Base-by-base conservation (phyloP, 1,284 basidiomycete species). In the Malassezia caprae region DNA sequence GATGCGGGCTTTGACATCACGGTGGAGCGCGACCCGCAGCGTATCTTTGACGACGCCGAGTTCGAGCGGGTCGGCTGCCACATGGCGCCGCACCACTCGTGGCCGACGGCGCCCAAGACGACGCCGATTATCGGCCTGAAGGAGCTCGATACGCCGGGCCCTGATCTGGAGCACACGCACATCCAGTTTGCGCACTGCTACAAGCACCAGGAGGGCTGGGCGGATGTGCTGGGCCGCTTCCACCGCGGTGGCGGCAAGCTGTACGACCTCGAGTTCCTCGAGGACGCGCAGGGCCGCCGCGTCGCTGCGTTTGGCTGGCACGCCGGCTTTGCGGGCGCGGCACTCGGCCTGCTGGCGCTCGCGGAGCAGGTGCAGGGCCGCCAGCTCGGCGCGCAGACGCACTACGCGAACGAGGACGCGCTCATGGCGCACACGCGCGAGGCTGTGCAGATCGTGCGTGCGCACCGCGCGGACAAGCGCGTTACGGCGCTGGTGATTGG, bases 241-340 rank as follows among this genome's bases (percentile, higher is more conserved):
- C 80, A 83, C 75, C 80, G 82, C 56, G 94, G 93, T 24, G 81
- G 83, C 31, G 93, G 93, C 23, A 86, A 84, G 32, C 80, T 99
- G 42, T 96, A 98, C 78, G 94, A 98, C 76, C 80, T 98, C 59
- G 94, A 99, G 78, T 99, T 98, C 79, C 79, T 98, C 58, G 87
- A 84, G 64, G 91, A 98, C 75, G 83, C 80, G 15, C 80, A 75
- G 40, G 88, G 90, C 23, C 81, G 89, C 31, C 85, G 94, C 32
- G 93, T 99, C 24, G 94, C 94, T n/a, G 94, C 94, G 0, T 99
- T 99, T 71, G 94, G 94, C 7, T 99, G 87, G 80, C 88, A 98
- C 76, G 94, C 94, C 12, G 94, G 94, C 2, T 98, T 96, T 66
- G 91, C 93, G 7, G 94, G 94, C 24, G 90, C 94, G 5, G 94